Conservation (phyloP, 352 stramenopile species). For the Peronospora tabacina region DNA sequence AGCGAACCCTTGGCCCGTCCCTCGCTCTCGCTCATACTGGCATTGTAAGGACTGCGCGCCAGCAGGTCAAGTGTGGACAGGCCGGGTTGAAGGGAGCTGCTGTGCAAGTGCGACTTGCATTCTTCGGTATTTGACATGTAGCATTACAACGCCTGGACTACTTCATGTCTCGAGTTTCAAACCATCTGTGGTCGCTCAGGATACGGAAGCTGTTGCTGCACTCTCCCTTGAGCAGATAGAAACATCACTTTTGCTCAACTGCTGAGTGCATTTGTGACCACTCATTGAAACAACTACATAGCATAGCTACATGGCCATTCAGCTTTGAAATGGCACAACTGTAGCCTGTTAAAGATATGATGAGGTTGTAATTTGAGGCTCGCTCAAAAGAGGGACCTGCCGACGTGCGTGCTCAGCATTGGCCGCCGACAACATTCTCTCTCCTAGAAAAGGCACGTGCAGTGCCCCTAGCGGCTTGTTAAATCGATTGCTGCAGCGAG, state of each 20-base stretch:
- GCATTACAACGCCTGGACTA: constrained; percentile 15
- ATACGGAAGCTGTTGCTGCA: not conserved
- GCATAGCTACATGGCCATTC: not conserved
- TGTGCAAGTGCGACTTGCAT: constrained; percentile 5
- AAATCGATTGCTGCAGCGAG: no score
- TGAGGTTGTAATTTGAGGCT: constrained; percentile 13
- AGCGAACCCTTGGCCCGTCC: constrained; percentile 21
- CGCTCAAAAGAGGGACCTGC: constrained; percentile 6
- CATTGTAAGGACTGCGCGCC: constrained; percentile 18
- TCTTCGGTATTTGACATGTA: constrained; percentile 3
- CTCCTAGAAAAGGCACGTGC: no score
- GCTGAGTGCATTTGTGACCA: constrained; percentile 1
- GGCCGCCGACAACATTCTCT: no score
- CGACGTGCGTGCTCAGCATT: no score
- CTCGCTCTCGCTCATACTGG: constrained; percentile 6
- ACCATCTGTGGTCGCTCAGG: no score
- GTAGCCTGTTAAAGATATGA: constrained; percentile 1
- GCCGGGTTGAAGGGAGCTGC: constrained; percentile 11
- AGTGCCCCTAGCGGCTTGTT: no score
- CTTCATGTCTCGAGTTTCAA: constrained; percentile 4
- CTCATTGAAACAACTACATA: constrained; percentile 4
- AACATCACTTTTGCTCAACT: no score
- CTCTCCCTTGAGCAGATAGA: constrained; percentile 1
- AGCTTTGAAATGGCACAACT: no score
- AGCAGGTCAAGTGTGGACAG: constrained; percentile 21